Base-by-base conservation (phyloP, 1,284 basidiomycete species). In the Boletus semigastroideus region DNA sequence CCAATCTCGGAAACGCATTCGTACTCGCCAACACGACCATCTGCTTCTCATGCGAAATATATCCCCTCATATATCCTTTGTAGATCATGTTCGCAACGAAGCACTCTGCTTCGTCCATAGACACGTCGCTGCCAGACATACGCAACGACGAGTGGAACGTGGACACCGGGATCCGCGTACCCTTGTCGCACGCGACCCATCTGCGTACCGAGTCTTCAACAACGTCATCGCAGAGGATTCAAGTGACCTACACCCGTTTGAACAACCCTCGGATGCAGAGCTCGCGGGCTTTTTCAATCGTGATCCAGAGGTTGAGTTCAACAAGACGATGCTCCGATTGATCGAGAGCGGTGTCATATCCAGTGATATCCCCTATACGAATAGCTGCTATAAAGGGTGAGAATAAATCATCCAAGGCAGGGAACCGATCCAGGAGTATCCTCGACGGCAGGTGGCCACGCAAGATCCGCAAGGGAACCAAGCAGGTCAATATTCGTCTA, bases 41-140 rank as follows among this genome's bases (percentile, higher is more conserved):
- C 72, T 92, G 87, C 68, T 90, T 90, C 66, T 93, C 92, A 66
- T 99, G 96, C 42, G 92, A 94, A 64, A 99, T 96, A 71, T 98
- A 98, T 5, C 96, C 96, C 52, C 90, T 83, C 68, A 98, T 87
- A 68, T 88, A 92, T 4, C 92, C 93, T 74, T 90, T 91, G 73
- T 87, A 93, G 38, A 98, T 90, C 87, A 96, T 90, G 65, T 94
- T 95, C 16, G 94, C 94, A 9, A 98, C 79, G 51, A 94, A 78
- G 71, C 96, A 98, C 71, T 98, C 96, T 16, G 93, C 87, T 72
- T 98, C 96, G 56, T 92, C 92, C 48, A 75, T 60, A 17, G 73
- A 65, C 16, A 76, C 71, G 19, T 83, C 78, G 56, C 78, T 74
- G 5, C 87, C 87, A 14, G 87, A 84, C 49, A 92, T 70, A 42